Evolutionary conservation across 2,329 filamentous ascomycete genomes (phyloP), one percentile per base, ranked within the genome.

Genomic region (Rutstroemia sp.): DNA sequence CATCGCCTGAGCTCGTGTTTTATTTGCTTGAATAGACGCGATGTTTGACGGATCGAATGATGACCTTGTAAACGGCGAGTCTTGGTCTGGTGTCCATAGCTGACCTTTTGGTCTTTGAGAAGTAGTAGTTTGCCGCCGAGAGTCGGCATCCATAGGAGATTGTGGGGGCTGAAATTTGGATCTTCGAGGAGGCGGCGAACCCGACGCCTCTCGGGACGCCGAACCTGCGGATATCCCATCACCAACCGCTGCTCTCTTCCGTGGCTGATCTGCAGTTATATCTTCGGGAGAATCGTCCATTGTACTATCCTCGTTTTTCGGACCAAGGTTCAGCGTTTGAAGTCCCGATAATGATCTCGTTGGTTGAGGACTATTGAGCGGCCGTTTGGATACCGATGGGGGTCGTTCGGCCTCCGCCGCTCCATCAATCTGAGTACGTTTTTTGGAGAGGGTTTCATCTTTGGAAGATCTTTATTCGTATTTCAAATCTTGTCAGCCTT

Each of bases 201-300:
- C 38, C 2, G 60, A 63, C 19, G 59, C 41, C 19, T 67, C 61
- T n/a, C 65, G 60, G 5, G 57, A 61, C 5, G 51, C 61, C 27
- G 64, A 66, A 2, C 65, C 64, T 39, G 61, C 60, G n/a, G 60
- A 64, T 34, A 67, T 67, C 17, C 66, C 65, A 51, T 66, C 65
- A 2, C 65, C 66, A 5, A 62, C 50, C 0, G 65, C 66, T 8
- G 59, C 56, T 48, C 62, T 59, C 34, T 68, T 68, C 12, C 65
- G 47, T 19, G 66, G 65, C 19, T 61, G 60, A 1, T 62, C 57
- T 10, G 21, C 30, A 27, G 61, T 50, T 6, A 10, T 57, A n/a
- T 61, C 59, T n/a, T 63, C 61, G 9, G 45, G 56, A 14, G 51
- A 2, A 51, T 67, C 60, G 16, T 55, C 21, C 64, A 67, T 65